Conservation (phyloP, 192 early-diverging fungal genomes). For the Thamnidium elegans region DNA sequence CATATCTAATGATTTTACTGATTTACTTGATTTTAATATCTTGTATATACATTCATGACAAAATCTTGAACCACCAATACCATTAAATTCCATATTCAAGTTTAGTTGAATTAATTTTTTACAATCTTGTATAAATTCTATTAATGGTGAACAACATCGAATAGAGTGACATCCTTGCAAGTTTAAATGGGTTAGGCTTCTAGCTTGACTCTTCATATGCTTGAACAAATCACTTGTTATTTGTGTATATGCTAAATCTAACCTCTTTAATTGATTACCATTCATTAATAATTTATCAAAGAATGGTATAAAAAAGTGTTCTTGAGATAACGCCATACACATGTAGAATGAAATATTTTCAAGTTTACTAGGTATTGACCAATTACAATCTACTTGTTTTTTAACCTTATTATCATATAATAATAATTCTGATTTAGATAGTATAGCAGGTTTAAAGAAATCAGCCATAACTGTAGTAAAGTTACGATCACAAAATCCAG, state of each 20-base stretch:
- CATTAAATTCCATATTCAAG: slow-evolving; percentile 8
- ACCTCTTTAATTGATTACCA: neutral
- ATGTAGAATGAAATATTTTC: slow-evolving; percentile 18
- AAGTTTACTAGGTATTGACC: neutral
- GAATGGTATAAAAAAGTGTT: slow-evolving; percentile 11
- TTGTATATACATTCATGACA: slow-evolving; percentile 3
- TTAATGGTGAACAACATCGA: slow-evolving; percentile 6
- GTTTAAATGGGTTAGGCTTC: slow-evolving; percentile 2
- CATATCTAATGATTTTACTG: slow-evolving; percentile 5
- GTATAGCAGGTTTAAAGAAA: neutral
- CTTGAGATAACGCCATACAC: slow-evolving; percentile 1
- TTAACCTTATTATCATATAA: neutral
- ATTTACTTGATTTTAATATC: slow-evolving; percentile 5
- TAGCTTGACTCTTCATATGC: neutral
- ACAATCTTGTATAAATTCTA: neutral
- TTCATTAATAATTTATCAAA: neutral
- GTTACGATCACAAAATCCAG: slow-evolving; percentile 17
- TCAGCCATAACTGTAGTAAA: neutral
- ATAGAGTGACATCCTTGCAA: slow-evolving; percentile 1
- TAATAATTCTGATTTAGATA: neutral
- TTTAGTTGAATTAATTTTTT: neutral
- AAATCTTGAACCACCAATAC: slow-evolving; percentile 2
- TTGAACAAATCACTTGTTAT: neutral
- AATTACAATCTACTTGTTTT: neutral
- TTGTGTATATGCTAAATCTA: slow-evolving; percentile 11